Conservation (phyloP, 73 alveolate genomes). For the Urostyla sp. region DNA sequence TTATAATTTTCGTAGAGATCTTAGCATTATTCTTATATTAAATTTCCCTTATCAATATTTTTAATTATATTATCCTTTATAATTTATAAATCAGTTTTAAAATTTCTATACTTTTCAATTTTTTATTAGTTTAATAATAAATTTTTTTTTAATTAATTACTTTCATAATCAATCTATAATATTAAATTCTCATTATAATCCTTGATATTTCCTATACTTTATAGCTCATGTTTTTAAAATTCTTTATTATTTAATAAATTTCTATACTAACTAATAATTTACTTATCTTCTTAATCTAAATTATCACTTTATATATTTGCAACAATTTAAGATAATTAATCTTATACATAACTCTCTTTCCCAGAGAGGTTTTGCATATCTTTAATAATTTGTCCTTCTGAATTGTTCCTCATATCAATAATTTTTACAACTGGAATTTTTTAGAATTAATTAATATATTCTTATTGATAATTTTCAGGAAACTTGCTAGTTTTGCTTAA, state of each 20-base stretch:
- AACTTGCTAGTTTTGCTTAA: neutral
- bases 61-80: neutral
- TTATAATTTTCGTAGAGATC: conserved; percentile 5
- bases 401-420: conserved; percentile 21
- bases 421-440: neutral
- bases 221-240: conserved; percentile 6
- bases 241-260: conserved; percentile 23
- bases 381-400: neutral
- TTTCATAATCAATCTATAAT: neutral
- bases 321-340: neutral
- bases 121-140: neutral
- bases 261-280: neutral
- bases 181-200: conserved; percentile 3
- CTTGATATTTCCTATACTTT: neutral
- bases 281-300: neutral
- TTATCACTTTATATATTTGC: neutral
- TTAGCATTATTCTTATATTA: neutral
- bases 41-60: neutral
- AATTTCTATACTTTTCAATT: neutral
- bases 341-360: neutral
- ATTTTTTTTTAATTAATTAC: neutral
- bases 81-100: neutral
- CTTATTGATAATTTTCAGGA: neutral
- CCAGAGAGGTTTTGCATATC: neutral
- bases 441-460: neutral